A percentile compares a stretch with the other conserved stretches of the same genome.
phyloP scores from a whole-genome alignment of 2,329 filamentous ascomycete species.

The Botrytis galanthina region DNA sequence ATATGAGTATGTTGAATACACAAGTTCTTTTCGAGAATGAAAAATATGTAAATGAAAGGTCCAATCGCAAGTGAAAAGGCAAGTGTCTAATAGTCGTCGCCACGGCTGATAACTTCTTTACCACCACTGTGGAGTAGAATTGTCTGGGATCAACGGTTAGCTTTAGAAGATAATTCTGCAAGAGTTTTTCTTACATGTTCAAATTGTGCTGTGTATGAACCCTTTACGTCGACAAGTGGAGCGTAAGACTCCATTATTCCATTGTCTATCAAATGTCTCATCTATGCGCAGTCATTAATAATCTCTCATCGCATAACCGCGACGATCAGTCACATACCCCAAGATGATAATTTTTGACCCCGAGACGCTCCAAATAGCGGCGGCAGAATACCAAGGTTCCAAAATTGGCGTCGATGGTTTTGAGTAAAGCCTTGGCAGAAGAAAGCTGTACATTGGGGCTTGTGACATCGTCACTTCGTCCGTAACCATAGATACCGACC shows the following conservation, averaged over 20 bases:
- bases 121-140: conserved; percentile 45
- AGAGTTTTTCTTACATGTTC: conserved; percentile 48
- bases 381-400: conserved; percentile 60
- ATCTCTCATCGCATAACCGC: conserved; percentile 1
- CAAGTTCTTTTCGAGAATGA: neutral
- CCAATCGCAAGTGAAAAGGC: neutral
- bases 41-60: neutral
- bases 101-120: conserved; percentile 54
- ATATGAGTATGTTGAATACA: neutral
- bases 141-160: conserved; percentile 41
- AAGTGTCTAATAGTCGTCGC: conserved; percentile 48
- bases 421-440: conserved; percentile 56
- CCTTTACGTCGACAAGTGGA: conserved; percentile 56
- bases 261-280: conserved; percentile 56
- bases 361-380: conserved; percentile 63
- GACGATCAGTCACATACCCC: conserved; percentile 45
- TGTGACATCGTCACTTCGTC: conserved; percentile 42
- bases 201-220: conserved; percentile 63
- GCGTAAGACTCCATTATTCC: conserved; percentile 57
- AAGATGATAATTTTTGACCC: conserved; percentile 56
- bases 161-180: neutral
- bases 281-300: conserved; percentile 40
- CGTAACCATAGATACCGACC: conserved; percentile 54
- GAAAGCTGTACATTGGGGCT: conserved; percentile 44
- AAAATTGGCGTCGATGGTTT: conserved; percentile 61